phyloP scores from a whole-genome alignment of 768 basidiomycete species.

The Pleurotus tuoliensis region DNA sequence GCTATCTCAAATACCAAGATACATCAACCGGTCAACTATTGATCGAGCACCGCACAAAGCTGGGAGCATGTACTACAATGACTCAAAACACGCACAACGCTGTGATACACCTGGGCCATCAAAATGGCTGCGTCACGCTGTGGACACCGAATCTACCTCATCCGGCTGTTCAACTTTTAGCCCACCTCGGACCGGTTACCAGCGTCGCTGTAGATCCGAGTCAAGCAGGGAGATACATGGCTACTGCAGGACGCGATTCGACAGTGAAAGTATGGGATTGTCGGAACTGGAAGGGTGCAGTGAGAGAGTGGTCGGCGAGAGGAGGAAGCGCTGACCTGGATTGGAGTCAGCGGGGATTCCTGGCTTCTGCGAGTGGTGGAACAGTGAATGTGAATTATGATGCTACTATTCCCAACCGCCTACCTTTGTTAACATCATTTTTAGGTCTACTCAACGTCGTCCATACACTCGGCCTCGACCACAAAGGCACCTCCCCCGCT shows the following conservation, averaged over 20 bases:
- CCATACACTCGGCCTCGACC: constrained; percentile 55
- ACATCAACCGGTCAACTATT: constrained; percentile 89
- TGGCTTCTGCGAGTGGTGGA: constrained; percentile 81
- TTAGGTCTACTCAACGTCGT: constrained; percentile 70
- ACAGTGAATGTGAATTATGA: constrained; percentile 67
- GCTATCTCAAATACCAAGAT: constrained; percentile 95
- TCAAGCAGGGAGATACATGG: constrained; percentile 85
- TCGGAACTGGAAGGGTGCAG: constrained; percentile 88
- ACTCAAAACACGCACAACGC: constrained; percentile 91
- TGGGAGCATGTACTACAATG: constrained; percentile 83
- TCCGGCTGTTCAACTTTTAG: constrained; percentile 87
- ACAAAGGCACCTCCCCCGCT: constrained; percentile 63
- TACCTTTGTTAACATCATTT: constrained; percentile 3
- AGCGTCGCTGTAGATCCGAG: constrained; percentile 83
- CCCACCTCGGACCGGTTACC: constrained; percentile 85
- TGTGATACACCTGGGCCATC: constrained; percentile 91
- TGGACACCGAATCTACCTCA: constrained; percentile 96
- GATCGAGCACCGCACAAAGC: constrained; percentile 83
- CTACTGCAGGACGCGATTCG: constrained; percentile 84
- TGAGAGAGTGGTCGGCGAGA: constrained; percentile 72
- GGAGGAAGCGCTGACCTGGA: constrained; percentile 67
- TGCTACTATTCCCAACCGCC: background rate
- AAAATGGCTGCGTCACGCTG: constrained; percentile 91
- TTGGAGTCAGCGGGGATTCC: constrained; percentile 82
- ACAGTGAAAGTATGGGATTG: constrained; percentile 96